A percentile compares a stretch with the other conserved stretches of the same genome.
phyloP scores from a whole-genome alignment of 768 basidiomycete genomes.

The Leccinum subtestaceum region DNA sequence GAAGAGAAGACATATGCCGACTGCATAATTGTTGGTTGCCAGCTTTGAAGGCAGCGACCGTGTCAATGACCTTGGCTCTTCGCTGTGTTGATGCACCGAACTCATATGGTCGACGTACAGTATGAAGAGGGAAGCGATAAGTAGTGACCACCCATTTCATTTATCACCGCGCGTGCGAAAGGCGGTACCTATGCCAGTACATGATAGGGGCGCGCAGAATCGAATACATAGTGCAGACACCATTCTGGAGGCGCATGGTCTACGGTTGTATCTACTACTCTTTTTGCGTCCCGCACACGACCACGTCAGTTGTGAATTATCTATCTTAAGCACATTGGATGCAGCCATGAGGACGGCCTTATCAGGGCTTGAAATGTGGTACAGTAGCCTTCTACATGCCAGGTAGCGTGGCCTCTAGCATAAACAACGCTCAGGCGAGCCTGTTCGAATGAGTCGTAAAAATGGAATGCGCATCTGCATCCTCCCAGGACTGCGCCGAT shows the following conservation, averaged over 20 bases:
- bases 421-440: constrained; percentile 53
- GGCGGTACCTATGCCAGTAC: background rate
- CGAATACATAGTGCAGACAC: no score
- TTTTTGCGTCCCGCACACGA: background rate
- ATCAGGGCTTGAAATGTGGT: constrained; percentile 55
- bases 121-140: background rate
- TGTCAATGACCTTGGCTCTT: constrained; percentile 9
- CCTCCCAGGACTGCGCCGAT: constrained; percentile 75
- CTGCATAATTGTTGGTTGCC: constrained; percentile 37
- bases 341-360: constrained; percentile 67
- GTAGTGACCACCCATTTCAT: background rate
- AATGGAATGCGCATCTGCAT: constrained; percentile 10
- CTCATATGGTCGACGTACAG: constrained; percentile 16
- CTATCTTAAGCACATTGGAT: constrained; percentile 58
- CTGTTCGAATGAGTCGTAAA: constrained; percentile 28
- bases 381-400: constrained; percentile 22
- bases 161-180: constrained; percentile 12
- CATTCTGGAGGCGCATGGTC: background rate
- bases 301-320: constrained; percentile 40
- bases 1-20: constrained; percentile 69
- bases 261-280: background rate
- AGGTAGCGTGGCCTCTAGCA: no score
- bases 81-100: constrained; percentile 10
- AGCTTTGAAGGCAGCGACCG: constrained; percentile 4
- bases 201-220: background rate